A percentile compares a stretch with the other conserved stretches of the same genome.
These are phyloP conservation scores for Chrysopogon serrulatus DNA, from an alignment of 176 grass and related monocot species.

Conservation along the genomic window DNA sequence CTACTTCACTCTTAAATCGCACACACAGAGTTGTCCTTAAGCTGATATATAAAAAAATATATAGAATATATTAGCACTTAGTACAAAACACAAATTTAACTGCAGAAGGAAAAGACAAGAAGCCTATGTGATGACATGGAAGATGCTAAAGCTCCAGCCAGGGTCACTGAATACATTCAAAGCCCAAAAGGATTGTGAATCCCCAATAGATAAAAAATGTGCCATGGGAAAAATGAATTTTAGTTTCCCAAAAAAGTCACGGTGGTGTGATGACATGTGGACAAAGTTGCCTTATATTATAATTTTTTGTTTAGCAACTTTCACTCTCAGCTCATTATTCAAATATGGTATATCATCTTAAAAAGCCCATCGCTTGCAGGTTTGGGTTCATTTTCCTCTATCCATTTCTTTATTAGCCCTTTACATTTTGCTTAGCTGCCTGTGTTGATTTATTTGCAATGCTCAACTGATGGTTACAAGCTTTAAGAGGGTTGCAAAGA, in stretches of 20 bases:
- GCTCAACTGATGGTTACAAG: neutral
- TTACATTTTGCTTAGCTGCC: neutral
- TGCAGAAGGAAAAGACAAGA: neutral
- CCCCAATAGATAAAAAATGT: neutral
- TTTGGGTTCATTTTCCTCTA: neutral
- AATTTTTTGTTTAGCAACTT: neutral
- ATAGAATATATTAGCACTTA: slow-evolving; percentile 18
- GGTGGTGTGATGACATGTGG: neutral
- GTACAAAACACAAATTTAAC: neutral
- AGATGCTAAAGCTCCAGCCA: neutral
- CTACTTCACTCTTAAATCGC: slow-evolving; percentile 94
- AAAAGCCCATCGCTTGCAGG: neutral
- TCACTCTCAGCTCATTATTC: neutral
- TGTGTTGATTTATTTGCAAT: neutral
- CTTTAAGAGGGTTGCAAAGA: neutral
- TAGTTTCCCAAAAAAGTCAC: neutral
- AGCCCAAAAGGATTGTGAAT: neutral
- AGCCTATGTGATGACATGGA: neutral
- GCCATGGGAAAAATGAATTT: neutral
- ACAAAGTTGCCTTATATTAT: neutral
- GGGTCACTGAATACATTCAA: neutral
- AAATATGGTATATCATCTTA: neutral
- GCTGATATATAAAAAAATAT: slow-evolving; percentile 39
- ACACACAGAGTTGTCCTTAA: slow-evolving; percentile 88
- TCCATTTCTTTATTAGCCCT: neutral